phyloP scores from a whole-genome alignment of 306 rosid species.

The Sphenostylis stenocarpa region DNA sequence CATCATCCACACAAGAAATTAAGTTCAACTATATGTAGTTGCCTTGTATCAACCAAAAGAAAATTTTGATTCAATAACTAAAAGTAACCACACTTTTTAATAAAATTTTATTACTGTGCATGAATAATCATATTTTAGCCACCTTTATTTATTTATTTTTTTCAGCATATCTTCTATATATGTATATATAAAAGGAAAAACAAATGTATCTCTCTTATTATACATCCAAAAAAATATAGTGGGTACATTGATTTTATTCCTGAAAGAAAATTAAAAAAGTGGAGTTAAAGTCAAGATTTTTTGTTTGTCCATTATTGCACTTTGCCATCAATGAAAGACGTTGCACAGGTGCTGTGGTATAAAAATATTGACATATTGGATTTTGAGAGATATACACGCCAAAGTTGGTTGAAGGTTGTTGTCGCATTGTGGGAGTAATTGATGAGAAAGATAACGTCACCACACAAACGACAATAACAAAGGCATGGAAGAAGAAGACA shows the following conservation, averaged over 20 bases:
- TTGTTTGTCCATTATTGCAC: neutral
- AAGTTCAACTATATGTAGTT: neutral
- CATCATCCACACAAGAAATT: neutral
- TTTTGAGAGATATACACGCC: constrained; percentile 1
- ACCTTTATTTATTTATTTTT: too few relatives aligned
- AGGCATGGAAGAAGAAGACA: neutral
- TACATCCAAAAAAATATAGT: too few relatives aligned
- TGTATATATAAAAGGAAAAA: too few relatives aligned
- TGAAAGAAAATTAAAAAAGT: neutral
- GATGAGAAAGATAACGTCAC: neutral
- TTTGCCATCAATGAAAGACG: neutral
- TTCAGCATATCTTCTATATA: too few relatives aligned
- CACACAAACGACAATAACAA: neutral
- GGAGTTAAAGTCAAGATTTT: neutral
- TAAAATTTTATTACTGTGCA: too few relatives aligned
- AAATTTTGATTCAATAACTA: neutral
- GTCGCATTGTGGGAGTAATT: neutral
- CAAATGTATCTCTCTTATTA: too few relatives aligned
- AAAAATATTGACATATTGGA: neutral
- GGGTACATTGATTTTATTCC: neutral
- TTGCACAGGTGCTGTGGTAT: neutral
- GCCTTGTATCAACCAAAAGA: neutral
- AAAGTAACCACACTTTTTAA: too few relatives aligned
- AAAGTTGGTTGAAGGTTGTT: neutral
- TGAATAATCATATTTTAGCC: too few relatives aligned